Evolutionary conservation across 73 alveolate genomes (phyloP), one percentile per base, ranked within the genome.

Genomic region (Paramecium sonneborni): DNA sequence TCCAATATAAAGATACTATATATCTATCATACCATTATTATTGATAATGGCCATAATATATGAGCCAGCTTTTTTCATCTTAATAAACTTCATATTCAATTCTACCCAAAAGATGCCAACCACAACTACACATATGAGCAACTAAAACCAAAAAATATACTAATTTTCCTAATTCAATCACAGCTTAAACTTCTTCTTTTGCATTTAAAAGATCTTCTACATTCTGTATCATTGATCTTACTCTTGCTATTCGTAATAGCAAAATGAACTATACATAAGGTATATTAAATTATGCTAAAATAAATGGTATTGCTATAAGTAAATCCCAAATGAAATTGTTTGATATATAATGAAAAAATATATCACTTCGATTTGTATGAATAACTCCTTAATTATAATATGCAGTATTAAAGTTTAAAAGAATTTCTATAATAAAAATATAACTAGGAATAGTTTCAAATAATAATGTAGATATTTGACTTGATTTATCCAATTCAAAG

Each of bases 51-150:
- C 55, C 67, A 23, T 69, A 88, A 39, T n/a, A 67, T 10, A 26
- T 34, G 2, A 56, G 69, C 46, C 85, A 82, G 56, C 94, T 69
- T 4, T 72, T 88, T 4, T 76, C 44, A 56, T 88, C 86, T 7
- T 23, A 26, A 18, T 82, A 76, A 43, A 39, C 18, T 44, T 88
- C 79, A 69, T 43, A 37, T 46, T 88, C 94, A 5, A 88, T 44
- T 30, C 56, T 43, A 14, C 91, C 85, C 1, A 88, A 62, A 1
- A 88, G 57, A 88, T 88, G 87, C 62, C 85, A 88, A 21, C 88
- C 79, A 38, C 94, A 88, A 23, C 85, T 55, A 44, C 94, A 88
- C 85, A 88, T 69, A 70, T 88, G 94, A 28, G 94, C 91, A 30
- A 88, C 87, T 38, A 88, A 48, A 10, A 88, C 57, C 12, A 88